Conservation (phyloP, 768 basidiomycete genomes). For the Boletus patriciae region DNA sequence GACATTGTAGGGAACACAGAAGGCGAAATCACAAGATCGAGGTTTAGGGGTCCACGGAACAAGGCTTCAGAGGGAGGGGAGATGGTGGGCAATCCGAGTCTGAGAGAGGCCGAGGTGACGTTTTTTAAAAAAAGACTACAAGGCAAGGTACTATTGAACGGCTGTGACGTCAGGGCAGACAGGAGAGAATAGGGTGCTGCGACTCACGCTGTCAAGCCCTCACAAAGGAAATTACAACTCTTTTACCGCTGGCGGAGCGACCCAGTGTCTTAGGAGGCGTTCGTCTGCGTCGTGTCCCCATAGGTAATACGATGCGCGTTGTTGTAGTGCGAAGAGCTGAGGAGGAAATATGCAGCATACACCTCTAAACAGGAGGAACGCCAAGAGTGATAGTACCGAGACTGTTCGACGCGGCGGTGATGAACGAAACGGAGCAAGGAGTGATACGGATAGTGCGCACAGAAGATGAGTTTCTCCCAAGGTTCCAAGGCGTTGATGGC, state of each 20-base stretch:
- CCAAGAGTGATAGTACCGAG: constrained; percentile 39
- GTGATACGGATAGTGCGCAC: constrained; percentile 39
- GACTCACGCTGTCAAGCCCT: constrained; percentile 15
- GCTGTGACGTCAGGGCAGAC: constrained; percentile 4
- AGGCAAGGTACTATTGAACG: too few relatives aligned
- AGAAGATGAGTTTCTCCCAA: constrained; percentile 64
- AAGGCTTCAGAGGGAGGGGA: not conserved
- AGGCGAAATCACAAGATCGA: constrained; percentile 1
- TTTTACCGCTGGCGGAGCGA: constrained; percentile 26
- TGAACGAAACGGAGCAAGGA: not conserved
- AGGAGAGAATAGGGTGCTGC: not conserved
- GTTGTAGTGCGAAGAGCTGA: constrained; percentile 52
- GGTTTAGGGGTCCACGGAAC: not conserved
- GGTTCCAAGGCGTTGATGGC: constrained; percentile 61
- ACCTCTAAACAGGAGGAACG: constrained; percentile 50
- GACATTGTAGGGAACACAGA: not conserved
- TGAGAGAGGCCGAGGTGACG: too few relatives aligned
- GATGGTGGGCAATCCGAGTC: not conserved
- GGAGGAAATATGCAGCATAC: constrained; percentile 57
- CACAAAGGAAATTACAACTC: constrained; percentile 18
- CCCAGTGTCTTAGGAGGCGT: constrained; percentile 23
- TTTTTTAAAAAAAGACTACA: too few relatives aligned
- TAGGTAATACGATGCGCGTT: constrained; percentile 61
- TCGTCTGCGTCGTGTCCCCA: constrained; percentile 49
- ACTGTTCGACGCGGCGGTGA: constrained; percentile 30